Evolutionary conservation across 331 rosid genomes (phyloP).

Genomic region (Stylosanthes scabra): DNA sequence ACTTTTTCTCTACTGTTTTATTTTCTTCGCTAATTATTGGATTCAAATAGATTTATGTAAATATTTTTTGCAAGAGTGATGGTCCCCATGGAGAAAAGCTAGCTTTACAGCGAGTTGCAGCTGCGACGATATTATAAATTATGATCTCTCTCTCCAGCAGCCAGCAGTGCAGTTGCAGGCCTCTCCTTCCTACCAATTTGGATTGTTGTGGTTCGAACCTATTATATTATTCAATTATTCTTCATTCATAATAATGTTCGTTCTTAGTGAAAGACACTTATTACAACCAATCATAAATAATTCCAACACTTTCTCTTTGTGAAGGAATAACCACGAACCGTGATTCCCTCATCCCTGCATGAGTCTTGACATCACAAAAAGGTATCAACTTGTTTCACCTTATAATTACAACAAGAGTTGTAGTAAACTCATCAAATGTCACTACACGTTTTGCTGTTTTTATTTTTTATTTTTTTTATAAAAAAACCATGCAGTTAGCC

Average conservation of each 20-base stretch:
- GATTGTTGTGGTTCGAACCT: conserved; percentile 36
- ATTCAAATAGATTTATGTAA: no score
- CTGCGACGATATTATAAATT: conserved; percentile 5
- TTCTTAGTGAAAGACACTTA: conserved; percentile 21
- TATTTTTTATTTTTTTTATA: no score
- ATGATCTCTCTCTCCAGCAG: no score
- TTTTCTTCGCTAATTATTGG: no score
- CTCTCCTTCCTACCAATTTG: conserved; percentile 25
- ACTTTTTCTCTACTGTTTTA: no score
- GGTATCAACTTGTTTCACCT: no score
- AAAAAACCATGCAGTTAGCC: no score
- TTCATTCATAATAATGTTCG: conserved; percentile 8
- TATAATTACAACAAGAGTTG: no score
- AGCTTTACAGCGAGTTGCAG: conserved; percentile 23
- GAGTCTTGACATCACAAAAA: not conserved
- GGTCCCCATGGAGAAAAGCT: conserved; percentile 25
- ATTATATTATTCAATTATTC: conserved; percentile 29
- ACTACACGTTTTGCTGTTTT: no score
- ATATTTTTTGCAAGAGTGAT: not conserved
- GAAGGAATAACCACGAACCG: no score
- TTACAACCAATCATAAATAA: conserved; percentile 28
- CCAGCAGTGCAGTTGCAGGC: not conserved
- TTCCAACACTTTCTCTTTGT: no score
- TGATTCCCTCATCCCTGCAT: not conserved
- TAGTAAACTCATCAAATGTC: no score